These are phyloP conservation scores for Yamadazyma buinensis DNA, from an alignment of 1,139 yeast genomes.

Conservation along the genomic window DNA sequence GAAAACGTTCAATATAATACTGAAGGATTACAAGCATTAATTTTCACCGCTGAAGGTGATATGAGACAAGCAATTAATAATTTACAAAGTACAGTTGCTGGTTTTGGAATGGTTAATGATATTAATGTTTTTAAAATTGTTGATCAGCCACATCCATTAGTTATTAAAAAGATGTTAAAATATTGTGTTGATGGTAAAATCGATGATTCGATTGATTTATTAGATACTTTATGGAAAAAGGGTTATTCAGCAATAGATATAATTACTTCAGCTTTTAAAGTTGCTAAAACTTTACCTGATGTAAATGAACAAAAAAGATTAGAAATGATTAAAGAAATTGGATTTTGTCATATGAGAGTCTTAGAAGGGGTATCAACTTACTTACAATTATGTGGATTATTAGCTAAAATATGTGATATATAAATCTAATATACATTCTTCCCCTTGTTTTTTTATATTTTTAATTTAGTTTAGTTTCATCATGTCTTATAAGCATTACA, in stretches of 20 bases:
- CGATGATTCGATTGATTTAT: conserved; percentile 64
- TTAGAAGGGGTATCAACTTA: conserved; percentile 90
- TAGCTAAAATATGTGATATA: conserved; percentile 55
- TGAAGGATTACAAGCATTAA: conserved; percentile 89
- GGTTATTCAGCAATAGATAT: conserved; percentile 95
- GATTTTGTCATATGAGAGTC: conserved; percentile 86
- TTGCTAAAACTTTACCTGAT: conserved; percentile 70
- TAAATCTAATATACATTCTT: conserved; percentile 1
- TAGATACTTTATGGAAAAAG: conserved; percentile 74
- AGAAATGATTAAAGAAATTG: conserved; percentile 79
- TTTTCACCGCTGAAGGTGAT: conserved; percentile 98
- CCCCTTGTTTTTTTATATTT: not conserved
- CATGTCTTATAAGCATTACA: conserved; percentile 60
- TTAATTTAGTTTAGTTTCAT: conserved; percentile 1
- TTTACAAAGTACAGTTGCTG: conserved; percentile 89
- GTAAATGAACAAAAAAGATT: conserved; percentile 65
- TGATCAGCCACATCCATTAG: conserved; percentile 93
- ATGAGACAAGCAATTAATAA: conserved; percentile 98
- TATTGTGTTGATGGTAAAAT: conserved; percentile 50
- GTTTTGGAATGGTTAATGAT: conserved; percentile 85
- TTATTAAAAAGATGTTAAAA: conserved; percentile 68
- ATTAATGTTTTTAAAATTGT: conserved; percentile 93
- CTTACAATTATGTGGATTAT: conserved; percentile 79
- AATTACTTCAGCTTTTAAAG: conserved; percentile 85
- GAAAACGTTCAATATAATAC: conserved; percentile 79